A percentile compares a stretch with the other conserved stretches of the same genome.
These are phyloP conservation scores for Parietichytrium sp. DNA, from an alignment of 108 stramenopile genomes.

Conservation along the genomic window DNA sequence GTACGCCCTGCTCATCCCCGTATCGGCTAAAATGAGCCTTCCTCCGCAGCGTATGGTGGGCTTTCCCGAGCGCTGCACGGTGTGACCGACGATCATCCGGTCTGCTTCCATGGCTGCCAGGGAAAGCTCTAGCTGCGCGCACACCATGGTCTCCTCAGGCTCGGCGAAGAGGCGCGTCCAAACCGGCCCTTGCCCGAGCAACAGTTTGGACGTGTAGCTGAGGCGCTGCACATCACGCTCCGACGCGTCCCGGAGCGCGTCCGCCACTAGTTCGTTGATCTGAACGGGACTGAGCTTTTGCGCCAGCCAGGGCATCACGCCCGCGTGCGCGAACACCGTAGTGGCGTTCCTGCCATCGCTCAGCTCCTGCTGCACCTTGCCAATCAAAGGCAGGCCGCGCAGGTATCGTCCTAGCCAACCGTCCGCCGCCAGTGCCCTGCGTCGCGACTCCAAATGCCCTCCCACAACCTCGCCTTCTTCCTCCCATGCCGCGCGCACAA, in stretches of 20 bases:
- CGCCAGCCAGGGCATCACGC: not conserved
- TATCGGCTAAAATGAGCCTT: not conserved
- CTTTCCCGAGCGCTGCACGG: conserved; percentile 1
- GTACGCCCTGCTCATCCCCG: conserved; percentile 28
- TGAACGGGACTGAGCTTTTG: not conserved
- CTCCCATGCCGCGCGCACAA: too few species aligned
- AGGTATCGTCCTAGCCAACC: not conserved
- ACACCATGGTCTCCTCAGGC: not conserved
- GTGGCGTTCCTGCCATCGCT: not conserved
- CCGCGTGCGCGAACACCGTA: conserved; percentile 27
- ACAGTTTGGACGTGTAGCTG: not conserved
- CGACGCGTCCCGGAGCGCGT: not conserved
- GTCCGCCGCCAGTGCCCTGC: not conserved
- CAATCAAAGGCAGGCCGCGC: not conserved
- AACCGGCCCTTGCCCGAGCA: not conserved
- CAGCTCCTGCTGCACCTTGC: not conserved
- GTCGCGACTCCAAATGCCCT: too few species aligned
- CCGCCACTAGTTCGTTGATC: not conserved
- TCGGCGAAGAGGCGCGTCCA: conserved; percentile 17
- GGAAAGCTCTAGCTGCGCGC: not conserved
- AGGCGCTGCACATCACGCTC: conserved; percentile 30
- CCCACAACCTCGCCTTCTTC: too few species aligned
- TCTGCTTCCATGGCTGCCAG: not conserved
- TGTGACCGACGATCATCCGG: conserved; percentile 29
- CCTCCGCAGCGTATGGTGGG: conserved; percentile 2